These are phyloP conservation scores for Sugiyamaella novakii DNA, from an alignment of 1,139 yeast species.

Conservation along the genomic window DNA sequence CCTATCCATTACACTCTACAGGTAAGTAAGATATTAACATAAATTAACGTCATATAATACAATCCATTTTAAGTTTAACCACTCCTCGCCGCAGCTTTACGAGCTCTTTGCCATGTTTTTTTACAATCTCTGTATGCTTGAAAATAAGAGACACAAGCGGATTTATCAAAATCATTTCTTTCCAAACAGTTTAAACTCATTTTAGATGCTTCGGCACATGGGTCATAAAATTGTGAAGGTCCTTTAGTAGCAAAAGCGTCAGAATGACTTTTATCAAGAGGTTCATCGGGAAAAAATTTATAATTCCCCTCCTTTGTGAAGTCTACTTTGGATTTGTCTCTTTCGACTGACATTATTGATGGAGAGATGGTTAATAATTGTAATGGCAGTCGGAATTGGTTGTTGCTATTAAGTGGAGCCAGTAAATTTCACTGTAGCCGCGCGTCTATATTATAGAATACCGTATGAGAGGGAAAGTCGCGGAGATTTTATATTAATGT, in stretches of 20 bases:
- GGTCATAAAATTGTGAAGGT: constrained; percentile 85
- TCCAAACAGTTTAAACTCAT: constrained; percentile 85
- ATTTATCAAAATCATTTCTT: constrained; percentile 71
- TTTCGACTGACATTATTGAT: constrained; percentile 29
- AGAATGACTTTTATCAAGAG: constrained; percentile 62
- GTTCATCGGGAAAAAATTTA: constrained; percentile 84
- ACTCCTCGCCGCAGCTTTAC: constrained; percentile 15
- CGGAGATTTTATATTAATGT: too few relatives aligned
- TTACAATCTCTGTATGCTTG: constrained; percentile 92
- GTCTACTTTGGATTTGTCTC: constrained; percentile 54
- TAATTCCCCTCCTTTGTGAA: constrained; percentile 58
- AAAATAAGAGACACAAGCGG: constrained; percentile 80
- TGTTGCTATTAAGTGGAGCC: too few relatives aligned
- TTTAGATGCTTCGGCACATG: constrained; percentile 85
- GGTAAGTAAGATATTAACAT: too few relatives aligned
- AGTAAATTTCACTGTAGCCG: too few relatives aligned
- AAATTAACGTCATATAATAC: background rate
- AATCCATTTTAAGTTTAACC: background rate
- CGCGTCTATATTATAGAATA: too few relatives aligned
- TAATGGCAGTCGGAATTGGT: too few relatives aligned
- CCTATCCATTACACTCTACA: too few relatives aligned
- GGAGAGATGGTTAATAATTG: too few relatives aligned
- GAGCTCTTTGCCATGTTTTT: constrained; percentile 61
- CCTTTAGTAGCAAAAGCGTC: constrained; percentile 65
- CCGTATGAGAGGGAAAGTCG: too few relatives aligned